phyloP scores from a whole-genome alignment of 768 basidiomycete species.

The Suillus sp. region DNA sequence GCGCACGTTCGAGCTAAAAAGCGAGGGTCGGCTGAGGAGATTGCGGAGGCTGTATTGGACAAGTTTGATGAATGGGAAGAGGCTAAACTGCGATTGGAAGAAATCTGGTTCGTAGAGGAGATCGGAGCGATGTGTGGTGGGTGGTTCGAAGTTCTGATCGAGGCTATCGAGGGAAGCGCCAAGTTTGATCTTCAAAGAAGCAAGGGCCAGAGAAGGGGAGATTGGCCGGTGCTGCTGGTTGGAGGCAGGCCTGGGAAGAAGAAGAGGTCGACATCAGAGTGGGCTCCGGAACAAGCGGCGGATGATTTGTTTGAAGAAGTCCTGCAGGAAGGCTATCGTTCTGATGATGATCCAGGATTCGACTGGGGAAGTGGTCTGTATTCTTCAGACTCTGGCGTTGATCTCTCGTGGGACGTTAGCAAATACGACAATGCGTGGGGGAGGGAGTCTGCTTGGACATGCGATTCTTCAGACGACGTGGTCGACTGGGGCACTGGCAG shows the following conservation, averaged over 20 bases:
- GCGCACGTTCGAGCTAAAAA: conserved; percentile 51
- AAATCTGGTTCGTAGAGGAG: conserved; percentile 49
- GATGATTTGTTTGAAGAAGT: not conserved
- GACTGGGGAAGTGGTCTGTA: not conserved
- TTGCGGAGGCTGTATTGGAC: conserved; percentile 49
- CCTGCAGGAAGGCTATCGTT: not conserved
- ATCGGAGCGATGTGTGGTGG: conserved; percentile 38
- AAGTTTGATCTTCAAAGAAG: conserved; percentile 27
- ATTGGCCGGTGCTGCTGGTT: conserved; percentile 35
- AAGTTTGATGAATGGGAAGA: conserved; percentile 60
- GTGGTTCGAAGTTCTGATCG: conserved; percentile 31
- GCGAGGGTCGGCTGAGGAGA: conserved; percentile 45
- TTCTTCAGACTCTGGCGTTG: conserved; percentile 2
- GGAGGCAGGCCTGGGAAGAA: conserved; percentile 21
- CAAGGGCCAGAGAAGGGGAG: conserved; percentile 21
- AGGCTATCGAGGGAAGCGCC: conserved; percentile 25
- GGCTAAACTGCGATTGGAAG: conserved; percentile 44
- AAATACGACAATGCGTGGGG: not conserved
- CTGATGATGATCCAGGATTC: not conserved
- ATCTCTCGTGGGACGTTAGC: not conserved
- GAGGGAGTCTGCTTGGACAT: not conserved
- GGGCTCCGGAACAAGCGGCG: conserved; percentile 3
- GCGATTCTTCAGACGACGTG: not conserved
- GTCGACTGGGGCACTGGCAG: not conserved
- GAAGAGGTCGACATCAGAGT: conserved; percentile 13